These are phyloP conservation scores for Bassia scoparia DNA, from an alignment of 148 eudicot genomes.

Conservation along the genomic window DNA sequence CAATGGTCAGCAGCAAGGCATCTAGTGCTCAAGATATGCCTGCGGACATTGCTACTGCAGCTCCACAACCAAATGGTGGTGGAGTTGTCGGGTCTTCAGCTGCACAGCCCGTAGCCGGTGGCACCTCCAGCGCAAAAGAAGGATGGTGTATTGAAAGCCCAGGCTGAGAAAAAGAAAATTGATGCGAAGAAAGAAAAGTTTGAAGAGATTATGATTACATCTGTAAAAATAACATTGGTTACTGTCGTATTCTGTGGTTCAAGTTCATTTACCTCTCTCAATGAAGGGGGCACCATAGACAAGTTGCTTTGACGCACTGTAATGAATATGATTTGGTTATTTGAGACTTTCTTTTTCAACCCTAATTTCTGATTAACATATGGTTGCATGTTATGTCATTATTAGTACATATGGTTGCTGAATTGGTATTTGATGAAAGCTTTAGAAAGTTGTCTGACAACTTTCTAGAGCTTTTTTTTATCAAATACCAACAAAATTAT, in stretches of 20 bases:
- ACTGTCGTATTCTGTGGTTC: not conserved
- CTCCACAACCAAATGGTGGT: slow-evolving; percentile 32
- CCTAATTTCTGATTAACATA: too few species aligned
- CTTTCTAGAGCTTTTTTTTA: too few species aligned
- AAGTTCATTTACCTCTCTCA: not conserved
- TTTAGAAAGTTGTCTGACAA: too few species aligned
- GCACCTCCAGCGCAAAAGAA: slow-evolving; percentile 40
- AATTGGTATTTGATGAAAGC: too few species aligned
- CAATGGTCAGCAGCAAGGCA: slow-evolving; percentile 42
- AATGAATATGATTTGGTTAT: not conserved
- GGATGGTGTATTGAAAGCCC: slow-evolving; percentile 47
- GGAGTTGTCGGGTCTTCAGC: slow-evolving; percentile 40
- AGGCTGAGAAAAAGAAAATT: slow-evolving; percentile 72
- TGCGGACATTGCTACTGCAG: slow-evolving; percentile 23
- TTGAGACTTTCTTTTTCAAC: too few species aligned
- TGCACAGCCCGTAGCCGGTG: slow-evolving; percentile 7
- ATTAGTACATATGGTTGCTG: too few species aligned
- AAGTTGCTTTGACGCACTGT: not conserved
- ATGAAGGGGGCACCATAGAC: not conserved
- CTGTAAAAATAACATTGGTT: not conserved
- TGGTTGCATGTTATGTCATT: too few species aligned
- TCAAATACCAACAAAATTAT: too few species aligned
- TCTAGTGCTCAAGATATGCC: slow-evolving; percentile 42
- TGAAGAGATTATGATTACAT: slow-evolving; percentile 43
- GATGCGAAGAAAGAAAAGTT: slow-evolving; percentile 85